A percentile compares a stretch with the other conserved stretches of the same genome.
phyloP scores from a whole-genome alignment of 2,329 filamentous ascomycete species.

The Xylaria sp. region DNA sequence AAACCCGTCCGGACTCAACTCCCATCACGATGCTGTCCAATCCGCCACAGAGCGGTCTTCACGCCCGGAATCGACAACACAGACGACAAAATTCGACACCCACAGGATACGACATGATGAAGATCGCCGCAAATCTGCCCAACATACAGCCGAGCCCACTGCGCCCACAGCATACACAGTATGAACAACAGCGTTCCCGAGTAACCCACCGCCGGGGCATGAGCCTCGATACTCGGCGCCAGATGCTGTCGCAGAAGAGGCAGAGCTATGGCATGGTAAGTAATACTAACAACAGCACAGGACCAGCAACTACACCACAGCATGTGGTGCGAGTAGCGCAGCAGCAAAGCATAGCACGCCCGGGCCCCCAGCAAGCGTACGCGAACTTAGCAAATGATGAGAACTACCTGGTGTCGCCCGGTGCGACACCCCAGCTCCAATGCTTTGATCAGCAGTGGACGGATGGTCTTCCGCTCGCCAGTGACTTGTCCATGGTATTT shows the following conservation, averaged over 20 bases:
- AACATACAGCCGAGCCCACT: slow-evolving; percentile 49
- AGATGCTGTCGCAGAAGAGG: slow-evolving; percentile 49
- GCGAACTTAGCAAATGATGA: slow-evolving; percentile 51
- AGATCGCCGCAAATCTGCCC: slow-evolving; percentile 69
- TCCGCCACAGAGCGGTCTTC: slow-evolving; percentile 69
- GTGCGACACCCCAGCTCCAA: slow-evolving; percentile 60
- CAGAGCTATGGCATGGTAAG: slow-evolving; percentile 61
- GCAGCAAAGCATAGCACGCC: slow-evolving; percentile 83
- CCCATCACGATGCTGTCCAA: slow-evolving; percentile 81
- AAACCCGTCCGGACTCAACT: slow-evolving; percentile 68
- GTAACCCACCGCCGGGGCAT: slow-evolving; percentile 78
- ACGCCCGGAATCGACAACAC: slow-evolving; percentile 76
- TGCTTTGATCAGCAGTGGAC: slow-evolving; percentile 57
- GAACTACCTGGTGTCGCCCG: slow-evolving; percentile 63
- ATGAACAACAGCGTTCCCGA: slow-evolving; percentile 39
- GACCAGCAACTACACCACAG: slow-evolving; percentile 68
- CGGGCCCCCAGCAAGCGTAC: slow-evolving; percentile 61
- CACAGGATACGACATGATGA: slow-evolving; percentile 75
- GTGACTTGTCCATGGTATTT: slow-evolving; percentile 51
- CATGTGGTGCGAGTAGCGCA: slow-evolving; percentile 89
- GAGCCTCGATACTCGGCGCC: slow-evolving; percentile 77
- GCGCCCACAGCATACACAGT: slow-evolving; percentile 36
- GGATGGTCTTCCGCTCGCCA: slow-evolving; percentile 40
- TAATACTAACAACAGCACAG: slow-evolving; percentile 62
- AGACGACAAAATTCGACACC: slow-evolving; percentile 89